Evolutionary conservation across 2,329 filamentous ascomycete species (phyloP).

Genomic region (Zasmidium angulare): DNA sequence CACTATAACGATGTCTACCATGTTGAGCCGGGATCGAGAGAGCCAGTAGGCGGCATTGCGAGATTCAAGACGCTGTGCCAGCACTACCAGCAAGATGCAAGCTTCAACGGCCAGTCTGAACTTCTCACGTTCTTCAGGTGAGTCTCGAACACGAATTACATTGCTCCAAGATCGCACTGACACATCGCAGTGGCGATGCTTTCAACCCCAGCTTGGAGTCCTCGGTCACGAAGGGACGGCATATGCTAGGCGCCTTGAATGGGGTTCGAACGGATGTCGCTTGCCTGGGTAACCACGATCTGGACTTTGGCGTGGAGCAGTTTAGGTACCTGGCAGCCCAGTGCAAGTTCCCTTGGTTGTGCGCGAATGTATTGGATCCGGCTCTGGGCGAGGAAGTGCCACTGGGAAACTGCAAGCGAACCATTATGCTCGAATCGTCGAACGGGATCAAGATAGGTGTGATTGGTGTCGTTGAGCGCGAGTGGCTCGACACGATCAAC

Average conservation of each 20-base stretch:
- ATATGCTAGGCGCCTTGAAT: constrained; percentile 88
- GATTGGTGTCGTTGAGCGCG: constrained; percentile 80
- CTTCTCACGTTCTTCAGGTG: too few relatives aligned
- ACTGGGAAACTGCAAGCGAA: constrained; percentile 73
- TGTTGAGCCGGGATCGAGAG: constrained; percentile 71
- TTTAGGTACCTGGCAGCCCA: constrained; percentile 70
- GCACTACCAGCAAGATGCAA: constrained; percentile 60
- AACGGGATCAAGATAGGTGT: constrained; percentile 85
- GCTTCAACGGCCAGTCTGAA: constrained; percentile 56
- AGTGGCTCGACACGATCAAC: constrained; percentile 89
- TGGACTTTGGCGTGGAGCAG: constrained; percentile 85
- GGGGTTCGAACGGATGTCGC: constrained; percentile 73
- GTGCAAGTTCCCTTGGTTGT: constrained; percentile 84
- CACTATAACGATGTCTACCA: constrained; percentile 97
- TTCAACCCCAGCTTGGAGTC: constrained; percentile 91
- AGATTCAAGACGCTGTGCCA: constrained; percentile 78
- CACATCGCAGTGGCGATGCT: constrained; percentile 69
- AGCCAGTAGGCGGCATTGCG: constrained; percentile 78
- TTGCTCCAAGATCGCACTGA: too few relatives aligned
- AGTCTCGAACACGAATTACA: too few relatives aligned
- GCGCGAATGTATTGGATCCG: constrained; percentile 85
- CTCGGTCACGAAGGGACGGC: constrained; percentile 81
- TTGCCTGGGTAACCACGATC: constrained; percentile 89
- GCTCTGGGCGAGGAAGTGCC: constrained; percentile 72
- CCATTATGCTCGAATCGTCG: constrained; percentile 72